These are phyloP conservation scores for Tolypocladium ophioglossoides DNA, from an alignment of 2,329 filamentous ascomycete genomes.

Conservation along the genomic window DNA sequence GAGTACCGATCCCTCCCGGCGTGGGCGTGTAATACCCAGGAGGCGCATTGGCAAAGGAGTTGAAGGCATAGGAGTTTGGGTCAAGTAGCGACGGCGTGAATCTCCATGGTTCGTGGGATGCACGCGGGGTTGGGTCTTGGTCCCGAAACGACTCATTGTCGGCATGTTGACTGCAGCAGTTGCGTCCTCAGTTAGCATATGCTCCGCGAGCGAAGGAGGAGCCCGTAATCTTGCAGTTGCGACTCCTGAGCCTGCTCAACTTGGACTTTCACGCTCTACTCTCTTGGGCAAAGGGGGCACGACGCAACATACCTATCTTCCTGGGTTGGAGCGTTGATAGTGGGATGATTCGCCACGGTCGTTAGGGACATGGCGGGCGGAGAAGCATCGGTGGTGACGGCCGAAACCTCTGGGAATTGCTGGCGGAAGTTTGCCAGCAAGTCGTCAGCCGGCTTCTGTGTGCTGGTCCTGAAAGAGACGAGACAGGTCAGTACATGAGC, in stretches of 20 bases:
- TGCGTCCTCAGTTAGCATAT: background rate
- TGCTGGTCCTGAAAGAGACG: slow-evolving; percentile 46
- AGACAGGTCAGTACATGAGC: background rate
- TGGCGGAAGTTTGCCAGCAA: slow-evolving; percentile 74
- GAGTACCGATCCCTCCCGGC: slow-evolving; percentile 65
- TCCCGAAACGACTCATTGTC: slow-evolving; percentile 40
- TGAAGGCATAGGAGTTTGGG: slow-evolving; percentile 72
- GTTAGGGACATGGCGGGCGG: slow-evolving; percentile 25
- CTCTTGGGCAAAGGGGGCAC: background rate
- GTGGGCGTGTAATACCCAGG: slow-evolving; percentile 84
- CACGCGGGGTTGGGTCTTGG: slow-evolving; percentile 73
- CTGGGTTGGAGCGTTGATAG: slow-evolving; percentile 11
- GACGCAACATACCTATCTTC: slow-evolving; percentile 15
- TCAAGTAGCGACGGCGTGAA: slow-evolving; percentile 87
- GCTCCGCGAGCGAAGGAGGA: background rate
- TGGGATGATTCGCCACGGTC: slow-evolving; percentile 16
- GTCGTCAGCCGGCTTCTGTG: slow-evolving; percentile 75
- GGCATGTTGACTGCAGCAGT: slow-evolving; percentile 12
- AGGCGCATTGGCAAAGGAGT: slow-evolving; percentile 66
- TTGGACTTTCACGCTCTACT: background rate
- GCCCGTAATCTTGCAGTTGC: background rate
- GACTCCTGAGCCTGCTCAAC: background rate
- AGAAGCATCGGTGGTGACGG: slow-evolving; percentile 36
- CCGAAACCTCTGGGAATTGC: slow-evolving; percentile 64
- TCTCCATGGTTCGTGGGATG: slow-evolving; percentile 70